A percentile compares a stretch with the other conserved stretches of the same genome.
These are phyloP conservation scores for Aphanoascus verrucosus DNA, from an alignment of 2,329 filamentous ascomycete species.

Conservation along the genomic window DNA sequence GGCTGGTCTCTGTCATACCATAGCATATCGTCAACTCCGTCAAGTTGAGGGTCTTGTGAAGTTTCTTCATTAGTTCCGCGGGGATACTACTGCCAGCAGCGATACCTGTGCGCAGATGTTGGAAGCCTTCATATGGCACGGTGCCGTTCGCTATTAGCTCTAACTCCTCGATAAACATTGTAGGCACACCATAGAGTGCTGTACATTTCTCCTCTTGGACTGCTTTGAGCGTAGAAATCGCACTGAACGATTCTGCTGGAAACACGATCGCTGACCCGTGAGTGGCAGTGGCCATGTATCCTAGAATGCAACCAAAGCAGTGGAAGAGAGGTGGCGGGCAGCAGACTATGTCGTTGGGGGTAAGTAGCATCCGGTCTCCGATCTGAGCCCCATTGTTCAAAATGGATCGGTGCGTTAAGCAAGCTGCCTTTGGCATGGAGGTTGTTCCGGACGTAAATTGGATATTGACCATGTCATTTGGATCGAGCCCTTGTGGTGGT, in stretches of 20 bases:
- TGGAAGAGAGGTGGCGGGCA: slow-evolving; percentile 50
- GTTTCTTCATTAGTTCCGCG: slow-evolving; percentile 53
- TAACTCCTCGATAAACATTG: slow-evolving; percentile 87
- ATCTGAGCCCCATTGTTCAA: slow-evolving; percentile 87
- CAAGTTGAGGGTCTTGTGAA: slow-evolving; percentile 65
- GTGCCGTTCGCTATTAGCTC: slow-evolving; percentile 55
- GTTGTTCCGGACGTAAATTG: slow-evolving; percentile 98
- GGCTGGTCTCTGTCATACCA: slow-evolving; percentile 86
- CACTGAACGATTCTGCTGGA: slow-evolving; percentile 77
- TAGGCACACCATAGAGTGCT: slow-evolving; percentile 77
- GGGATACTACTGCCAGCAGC: slow-evolving; percentile 81
- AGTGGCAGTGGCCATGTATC: slow-evolving; percentile 92
- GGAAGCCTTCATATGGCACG: slow-evolving; percentile 44
- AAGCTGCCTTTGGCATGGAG: slow-evolving; percentile 79
- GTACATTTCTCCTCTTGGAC: slow-evolving; percentile 55
- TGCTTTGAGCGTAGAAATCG: slow-evolving; percentile 55
- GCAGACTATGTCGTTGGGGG: slow-evolving; percentile 56
- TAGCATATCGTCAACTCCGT: slow-evolving; percentile 85
- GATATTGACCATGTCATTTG: slow-evolving; percentile 75
- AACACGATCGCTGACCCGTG: slow-evolving; percentile 72
- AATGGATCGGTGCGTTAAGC: slow-evolving; percentile 73
- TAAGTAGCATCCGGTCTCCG: slow-evolving; percentile 72
- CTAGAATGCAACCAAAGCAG: slow-evolving; percentile 84
- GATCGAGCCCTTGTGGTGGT: slow-evolving; percentile 39
- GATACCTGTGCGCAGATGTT: slow-evolving; percentile 73